phyloP scores from a whole-genome alignment of 2,329 filamentous ascomycete genomes.

The Diaporthe sp. region DNA sequence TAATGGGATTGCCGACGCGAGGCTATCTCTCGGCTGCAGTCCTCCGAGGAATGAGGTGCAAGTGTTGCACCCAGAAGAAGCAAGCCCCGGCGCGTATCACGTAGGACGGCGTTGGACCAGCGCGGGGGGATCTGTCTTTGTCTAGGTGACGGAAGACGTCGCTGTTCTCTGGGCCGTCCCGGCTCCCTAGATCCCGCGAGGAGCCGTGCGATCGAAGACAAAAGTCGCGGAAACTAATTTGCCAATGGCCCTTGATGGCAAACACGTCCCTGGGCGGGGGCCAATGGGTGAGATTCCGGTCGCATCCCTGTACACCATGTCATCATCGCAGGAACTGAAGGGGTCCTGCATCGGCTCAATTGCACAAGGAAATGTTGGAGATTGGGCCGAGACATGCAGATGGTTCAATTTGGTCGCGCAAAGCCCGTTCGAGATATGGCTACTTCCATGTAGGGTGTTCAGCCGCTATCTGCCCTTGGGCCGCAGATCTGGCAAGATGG shows the following conservation, averaged over 20 bases:
- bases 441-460: not conserved
- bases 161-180: slow-evolving; percentile 2
- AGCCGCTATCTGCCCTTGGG: not conserved
- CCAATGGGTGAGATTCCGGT: not conserved
- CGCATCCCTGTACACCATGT: not conserved
- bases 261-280: not conserved
- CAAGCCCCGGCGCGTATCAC: not conserved
- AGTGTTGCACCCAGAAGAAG: slow-evolving; percentile 9
- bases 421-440: not conserved
- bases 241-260: not conserved
- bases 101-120: slow-evolving; percentile 14
- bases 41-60: slow-evolving; percentile 14
- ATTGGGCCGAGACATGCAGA: slow-evolving; percentile 37
- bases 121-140: not conserved
- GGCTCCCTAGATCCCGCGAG: not conserved
- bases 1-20: slow-evolving; percentile 18
- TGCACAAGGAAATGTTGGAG: not conserved
- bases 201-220: not conserved
- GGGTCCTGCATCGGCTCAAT: not conserved
- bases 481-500: not conserved
- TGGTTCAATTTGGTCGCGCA: not conserved
- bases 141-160: not conserved
- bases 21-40: slow-evolving; percentile 21
- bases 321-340: not conserved
- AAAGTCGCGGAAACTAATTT: not conserved